A percentile compares a stretch with the other conserved stretches of the same genome.
Evolutionary conservation across 2,329 filamentous ascomycete genomes (phyloP).

Genomic region (Exophiala aquamarina): DNA sequence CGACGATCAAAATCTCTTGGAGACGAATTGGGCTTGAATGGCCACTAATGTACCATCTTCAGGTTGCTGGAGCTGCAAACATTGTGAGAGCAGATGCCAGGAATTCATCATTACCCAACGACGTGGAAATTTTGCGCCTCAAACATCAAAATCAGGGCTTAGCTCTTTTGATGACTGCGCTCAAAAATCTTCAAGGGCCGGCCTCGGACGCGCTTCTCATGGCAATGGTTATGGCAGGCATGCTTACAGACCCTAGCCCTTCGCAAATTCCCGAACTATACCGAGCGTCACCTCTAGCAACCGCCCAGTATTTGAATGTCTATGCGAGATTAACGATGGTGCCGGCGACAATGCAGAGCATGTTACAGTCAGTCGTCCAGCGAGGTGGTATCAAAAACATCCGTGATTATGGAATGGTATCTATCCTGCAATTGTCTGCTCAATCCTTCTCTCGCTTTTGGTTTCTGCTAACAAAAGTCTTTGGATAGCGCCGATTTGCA

Average conservation of each 20-base stretch:
- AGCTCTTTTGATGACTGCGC: conserved; percentile 6
- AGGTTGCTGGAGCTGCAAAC: conserved; percentile 12
- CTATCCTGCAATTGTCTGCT: conserved; percentile 16
- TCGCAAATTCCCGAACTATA: conserved; percentile 3
- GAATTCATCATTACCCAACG: neutral
- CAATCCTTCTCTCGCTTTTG: neutral
- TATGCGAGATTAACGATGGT: conserved; percentile 9
- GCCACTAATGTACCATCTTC: conserved; percentile 18
- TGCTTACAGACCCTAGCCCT: conserved; percentile 6
- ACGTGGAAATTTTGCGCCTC: conserved; percentile 7
- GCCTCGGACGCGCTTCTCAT: conserved; percentile 15
- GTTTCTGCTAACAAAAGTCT: too few relatives aligned
- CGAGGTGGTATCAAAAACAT: conserved; percentile 11
- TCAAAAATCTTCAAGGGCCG: conserved; percentile 6
- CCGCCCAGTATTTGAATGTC: conserved; percentile 12
- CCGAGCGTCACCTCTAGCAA: conserved; percentile 10
- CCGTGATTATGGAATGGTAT: conserved; percentile 6
- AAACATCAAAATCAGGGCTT: conserved; percentile 10
- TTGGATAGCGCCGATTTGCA: conserved; percentile 11
- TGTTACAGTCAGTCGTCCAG: conserved; percentile 5
- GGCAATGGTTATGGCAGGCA: conserved; percentile 14
- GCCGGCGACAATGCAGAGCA: conserved; percentile 7
- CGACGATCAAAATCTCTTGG: conserved; percentile 12
- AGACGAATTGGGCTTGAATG: conserved; percentile 11
- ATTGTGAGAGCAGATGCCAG: conserved; percentile 8